phyloP scores from a whole-genome alignment of 495 filamentous ascomycete species.

The Aspergillus incahuasiensis region DNA sequence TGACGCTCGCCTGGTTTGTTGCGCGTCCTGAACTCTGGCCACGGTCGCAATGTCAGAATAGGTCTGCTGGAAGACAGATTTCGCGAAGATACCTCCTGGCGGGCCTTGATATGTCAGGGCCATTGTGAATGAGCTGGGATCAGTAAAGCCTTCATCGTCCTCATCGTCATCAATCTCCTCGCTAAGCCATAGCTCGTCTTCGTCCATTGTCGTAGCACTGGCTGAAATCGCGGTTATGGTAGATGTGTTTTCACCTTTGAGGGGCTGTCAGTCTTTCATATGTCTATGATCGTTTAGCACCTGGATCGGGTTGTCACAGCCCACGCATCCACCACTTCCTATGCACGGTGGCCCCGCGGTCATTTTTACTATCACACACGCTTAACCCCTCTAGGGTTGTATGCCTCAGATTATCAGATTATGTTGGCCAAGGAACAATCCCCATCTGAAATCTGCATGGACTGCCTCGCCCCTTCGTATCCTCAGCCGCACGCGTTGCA shows the following conservation, averaged over 20 bases:
- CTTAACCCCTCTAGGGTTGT: too few relatives aligned
- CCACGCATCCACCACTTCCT: too few relatives aligned
- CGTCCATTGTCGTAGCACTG: not conserved
- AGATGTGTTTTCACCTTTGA: too few relatives aligned
- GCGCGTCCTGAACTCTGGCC: not conserved
- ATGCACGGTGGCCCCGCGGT: too few relatives aligned
- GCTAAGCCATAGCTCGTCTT: not conserved
- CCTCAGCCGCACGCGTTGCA: not conserved
- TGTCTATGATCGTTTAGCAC: too few relatives aligned
- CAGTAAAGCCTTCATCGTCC: not conserved
- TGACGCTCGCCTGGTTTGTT: not conserved
- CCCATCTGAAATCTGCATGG: not conserved
- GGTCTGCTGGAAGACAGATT: too few relatives aligned
- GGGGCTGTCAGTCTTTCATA: too few relatives aligned
- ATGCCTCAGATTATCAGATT: too few relatives aligned
- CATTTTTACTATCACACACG: too few relatives aligned
- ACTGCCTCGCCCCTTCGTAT: not conserved
- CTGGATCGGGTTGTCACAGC: too few relatives aligned
- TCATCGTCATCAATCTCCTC: not conserved
- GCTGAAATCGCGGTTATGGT: too few relatives aligned
- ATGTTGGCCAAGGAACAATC: too few relatives aligned
- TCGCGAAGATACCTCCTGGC: not conserved
- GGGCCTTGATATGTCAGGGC: not conserved
- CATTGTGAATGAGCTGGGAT: not conserved
- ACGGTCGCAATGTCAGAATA: not conserved